Conservation (phyloP, 1,284 basidiomycete species). For the Athelia psychrophila region DNA sequence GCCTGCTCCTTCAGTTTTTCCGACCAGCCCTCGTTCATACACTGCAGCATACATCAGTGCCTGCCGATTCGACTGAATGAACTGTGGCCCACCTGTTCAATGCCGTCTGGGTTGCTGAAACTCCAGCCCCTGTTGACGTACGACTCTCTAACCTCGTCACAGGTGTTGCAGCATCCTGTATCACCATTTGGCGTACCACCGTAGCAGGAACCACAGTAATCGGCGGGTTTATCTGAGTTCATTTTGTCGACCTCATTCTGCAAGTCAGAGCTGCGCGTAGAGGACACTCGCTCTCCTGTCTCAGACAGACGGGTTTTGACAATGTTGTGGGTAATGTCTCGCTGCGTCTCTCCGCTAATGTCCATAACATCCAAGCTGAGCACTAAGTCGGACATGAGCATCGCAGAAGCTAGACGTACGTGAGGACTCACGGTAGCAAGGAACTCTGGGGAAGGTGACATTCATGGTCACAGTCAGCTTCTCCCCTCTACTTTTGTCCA, state of each 20-base stretch:
- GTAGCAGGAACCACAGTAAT: slow-evolving; percentile 96
- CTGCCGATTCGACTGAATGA: not conserved
- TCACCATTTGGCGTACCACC: slow-evolving; percentile 78
- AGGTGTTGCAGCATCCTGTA: slow-evolving; percentile 92
- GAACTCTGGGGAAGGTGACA: slow-evolving; percentile 94
- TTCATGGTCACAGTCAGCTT: slow-evolving; percentile 92
- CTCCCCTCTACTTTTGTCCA: slow-evolving; percentile 94
- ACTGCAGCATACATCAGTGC: slow-evolving; percentile 45
- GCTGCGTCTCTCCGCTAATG: slow-evolving; percentile 93
- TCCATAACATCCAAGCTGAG: slow-evolving; percentile 97
- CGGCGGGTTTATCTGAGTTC: slow-evolving; percentile 56
- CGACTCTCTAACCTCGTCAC: slow-evolving; percentile 91
- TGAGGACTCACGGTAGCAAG: slow-evolving; percentile 82
- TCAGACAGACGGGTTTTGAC: slow-evolving; percentile 77
- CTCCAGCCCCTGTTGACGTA: slow-evolving; percentile 96
- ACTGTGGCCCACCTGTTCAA: slow-evolving; percentile 80
- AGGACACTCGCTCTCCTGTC: slow-evolving; percentile 58
- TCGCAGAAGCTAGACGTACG: not conserved
- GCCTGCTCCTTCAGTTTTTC: slow-evolving; percentile 92
- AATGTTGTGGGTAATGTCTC: slow-evolving; percentile 88
- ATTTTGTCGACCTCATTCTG: slow-evolving; percentile 85
- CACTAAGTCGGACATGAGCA: slow-evolving; percentile 45
- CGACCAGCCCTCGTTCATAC: slow-evolving; percentile 92
- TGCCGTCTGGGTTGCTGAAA: slow-evolving; percentile 85
- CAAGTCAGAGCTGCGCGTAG: slow-evolving; percentile 60